These are phyloP conservation scores for Talinum fruticosum DNA, from an alignment of 148 eudicot genomes.

Conservation along the genomic window DNA sequence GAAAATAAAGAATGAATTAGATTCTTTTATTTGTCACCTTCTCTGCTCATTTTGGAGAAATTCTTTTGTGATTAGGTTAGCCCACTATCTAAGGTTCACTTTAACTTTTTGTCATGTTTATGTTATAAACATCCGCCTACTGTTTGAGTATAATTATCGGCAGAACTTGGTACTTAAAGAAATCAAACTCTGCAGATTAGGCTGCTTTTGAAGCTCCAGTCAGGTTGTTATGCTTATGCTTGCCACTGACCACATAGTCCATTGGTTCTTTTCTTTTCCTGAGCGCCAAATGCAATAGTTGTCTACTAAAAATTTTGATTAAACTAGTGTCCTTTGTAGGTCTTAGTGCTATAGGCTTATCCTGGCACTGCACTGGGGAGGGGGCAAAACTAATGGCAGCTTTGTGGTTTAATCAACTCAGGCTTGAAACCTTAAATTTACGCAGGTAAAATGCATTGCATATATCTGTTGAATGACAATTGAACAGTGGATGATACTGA, in stretches of 20 bases:
- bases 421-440: not conserved
- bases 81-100: constrained; percentile 33
- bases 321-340: not conserved
- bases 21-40: constrained; percentile 26
- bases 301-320: not conserved
- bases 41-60: constrained; percentile 27
- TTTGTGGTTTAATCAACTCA: not conserved
- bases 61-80: constrained; percentile 22
- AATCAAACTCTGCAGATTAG: constrained; percentile 9
- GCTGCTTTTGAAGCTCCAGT: constrained; percentile 9
- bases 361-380: not conserved
- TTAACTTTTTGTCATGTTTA: constrained; percentile 25
- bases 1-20: constrained; percentile 29
- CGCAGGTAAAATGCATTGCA: not conserved
- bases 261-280: constrained; percentile 18
- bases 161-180: not conserved
- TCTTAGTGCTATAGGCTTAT: constrained; percentile 14
- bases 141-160: not conserved
- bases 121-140: constrained; percentile 12
- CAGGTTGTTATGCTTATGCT: constrained; percentile 12
- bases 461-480: not conserved
- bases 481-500: not conserved
- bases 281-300: constrained; percentile 15
- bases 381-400: not conserved
- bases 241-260: constrained; percentile 9